These are phyloP conservation scores for Brettanomyces custersianus DNA, from an alignment of 805 yeast genomes.

Conservation along the genomic window DNA sequence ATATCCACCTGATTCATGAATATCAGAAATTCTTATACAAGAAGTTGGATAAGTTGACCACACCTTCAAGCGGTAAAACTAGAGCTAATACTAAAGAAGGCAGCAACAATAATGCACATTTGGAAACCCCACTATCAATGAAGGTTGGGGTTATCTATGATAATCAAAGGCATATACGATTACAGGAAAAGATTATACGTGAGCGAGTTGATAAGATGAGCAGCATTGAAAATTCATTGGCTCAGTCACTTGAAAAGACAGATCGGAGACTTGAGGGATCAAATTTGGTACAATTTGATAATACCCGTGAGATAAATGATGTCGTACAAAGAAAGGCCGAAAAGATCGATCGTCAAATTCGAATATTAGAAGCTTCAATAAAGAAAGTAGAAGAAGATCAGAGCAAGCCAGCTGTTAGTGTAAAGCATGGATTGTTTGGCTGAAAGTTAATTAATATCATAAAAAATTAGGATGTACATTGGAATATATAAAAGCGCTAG, in stretches of 20 bases:
- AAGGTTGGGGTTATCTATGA: constrained; percentile 22
- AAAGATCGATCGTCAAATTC: constrained; percentile 56
- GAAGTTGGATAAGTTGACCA: constrained; percentile 10
- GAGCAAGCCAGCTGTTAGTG: constrained; percentile 11
- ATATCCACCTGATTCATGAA: constrained; percentile 13
- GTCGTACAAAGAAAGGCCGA: constrained; percentile 52
- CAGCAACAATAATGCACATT: constrained; percentile 1
- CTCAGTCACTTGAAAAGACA: constrained; percentile 4
- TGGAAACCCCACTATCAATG: constrained; percentile 14
- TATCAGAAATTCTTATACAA: constrained; percentile 16
- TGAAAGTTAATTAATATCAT: constrained; percentile 3
- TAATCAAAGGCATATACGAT: constrained; percentile 19
- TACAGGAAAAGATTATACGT: constrained; percentile 13
- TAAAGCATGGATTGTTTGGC: constrained; percentile 14
- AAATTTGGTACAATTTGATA: constrained; percentile 4
- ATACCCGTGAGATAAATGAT: constrained; percentile 8
- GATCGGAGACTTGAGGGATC: constrained; percentile 1
- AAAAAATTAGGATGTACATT: not conserved
- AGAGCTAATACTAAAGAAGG: not conserved
- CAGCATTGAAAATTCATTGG: constrained; percentile 11
- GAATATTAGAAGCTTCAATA: constrained; percentile 58
- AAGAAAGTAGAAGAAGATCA: constrained; percentile 24
- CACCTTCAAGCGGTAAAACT: constrained; percentile 4
- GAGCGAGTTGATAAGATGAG: constrained; percentile 10
- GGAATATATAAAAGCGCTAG: not conserved